These are phyloP conservation scores for Paralagenidium karlingii DNA, from an alignment of 352 stramenopile genomes.

Conservation along the genomic window DNA sequence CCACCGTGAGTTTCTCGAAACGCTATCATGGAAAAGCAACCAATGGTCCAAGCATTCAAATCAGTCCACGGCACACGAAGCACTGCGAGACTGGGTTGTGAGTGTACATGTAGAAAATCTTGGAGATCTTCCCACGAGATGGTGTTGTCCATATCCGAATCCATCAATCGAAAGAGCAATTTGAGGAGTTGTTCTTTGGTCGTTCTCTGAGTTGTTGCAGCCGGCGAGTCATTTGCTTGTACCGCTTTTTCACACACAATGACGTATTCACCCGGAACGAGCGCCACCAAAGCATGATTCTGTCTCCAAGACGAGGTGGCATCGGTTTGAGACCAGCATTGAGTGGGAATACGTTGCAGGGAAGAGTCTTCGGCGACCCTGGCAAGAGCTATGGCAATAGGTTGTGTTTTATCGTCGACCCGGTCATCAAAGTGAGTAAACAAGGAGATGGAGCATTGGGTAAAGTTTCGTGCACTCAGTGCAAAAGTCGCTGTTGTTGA, in stretches of 20 bases:
- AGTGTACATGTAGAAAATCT: conserved; percentile 11
- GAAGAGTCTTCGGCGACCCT: no score
- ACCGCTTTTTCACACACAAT: conserved; percentile 4
- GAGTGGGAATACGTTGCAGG: no score
- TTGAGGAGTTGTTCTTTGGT: background rate
- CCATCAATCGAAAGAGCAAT: conserved; percentile 29
- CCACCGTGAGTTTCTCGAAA: background rate
- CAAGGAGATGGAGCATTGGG: no score
- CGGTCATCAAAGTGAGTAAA: no score
- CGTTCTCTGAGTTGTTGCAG: background rate
- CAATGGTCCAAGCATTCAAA: background rate
- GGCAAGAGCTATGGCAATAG: no score
- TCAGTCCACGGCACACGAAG: background rate
- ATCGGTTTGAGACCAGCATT: background rate
- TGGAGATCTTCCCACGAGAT: conserved; percentile 13
- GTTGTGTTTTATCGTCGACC: no score
- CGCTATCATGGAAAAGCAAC: background rate
- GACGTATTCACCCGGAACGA: conserved; percentile 28
- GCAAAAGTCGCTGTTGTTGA: no score
- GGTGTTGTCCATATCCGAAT: conserved; percentile 21
- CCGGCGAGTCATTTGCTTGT: conserved; percentile 2
- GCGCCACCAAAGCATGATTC: conserved; percentile 12
- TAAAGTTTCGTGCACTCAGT: no score
- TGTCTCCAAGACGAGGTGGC: no score
- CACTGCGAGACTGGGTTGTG: conserved; percentile 5